A percentile compares a stretch with the other conserved stretches of the same genome.
Evolutionary conservation across 768 basidiomycete species (phyloP).

Genomic region (Mrakia hoshinonis): DNA sequence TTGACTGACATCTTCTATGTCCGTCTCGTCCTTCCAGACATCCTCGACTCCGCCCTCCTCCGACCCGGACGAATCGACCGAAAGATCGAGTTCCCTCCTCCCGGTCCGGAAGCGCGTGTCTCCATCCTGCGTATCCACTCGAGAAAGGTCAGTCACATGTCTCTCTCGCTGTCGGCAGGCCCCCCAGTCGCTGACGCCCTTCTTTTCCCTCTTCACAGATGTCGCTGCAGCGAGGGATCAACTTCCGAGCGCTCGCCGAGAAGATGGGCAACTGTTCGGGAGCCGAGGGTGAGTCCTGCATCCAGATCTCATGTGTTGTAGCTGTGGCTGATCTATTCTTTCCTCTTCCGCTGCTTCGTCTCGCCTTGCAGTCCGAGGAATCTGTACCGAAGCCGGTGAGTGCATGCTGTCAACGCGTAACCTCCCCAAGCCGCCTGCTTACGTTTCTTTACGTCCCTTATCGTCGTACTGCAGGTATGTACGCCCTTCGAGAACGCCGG

Average conservation of each 20-base stretch:
- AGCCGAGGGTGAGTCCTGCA: conserved; percentile 96
- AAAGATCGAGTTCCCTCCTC: conserved; percentile 98
- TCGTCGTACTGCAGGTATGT: conserved; percentile 60
- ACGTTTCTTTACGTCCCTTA: background rate
- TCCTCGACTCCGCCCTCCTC: conserved; percentile 83
- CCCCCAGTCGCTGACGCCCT: background rate
- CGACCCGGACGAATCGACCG: conserved; percentile 91
- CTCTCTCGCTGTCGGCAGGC: background rate
- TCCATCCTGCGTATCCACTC: conserved; percentile 96
- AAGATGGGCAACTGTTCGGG: conserved; percentile 96
- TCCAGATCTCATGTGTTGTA: conserved; percentile 51
- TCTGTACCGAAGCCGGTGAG: conserved; percentile 24
- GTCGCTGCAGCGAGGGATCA: conserved; percentile 95
- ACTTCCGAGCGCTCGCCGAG: conserved; percentile 87
- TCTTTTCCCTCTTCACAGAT: conserved; percentile 49
- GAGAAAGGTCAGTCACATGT: conserved; percentile 56
- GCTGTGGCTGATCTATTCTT: conserved; percentile 6
- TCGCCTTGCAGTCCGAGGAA: conserved; percentile 4
- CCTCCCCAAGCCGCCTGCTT: background rate
- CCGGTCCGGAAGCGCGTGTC: conserved; percentile 90
- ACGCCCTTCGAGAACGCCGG: conserved; percentile 84
- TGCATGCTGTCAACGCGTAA: background rate
- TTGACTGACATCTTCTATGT: background rate
- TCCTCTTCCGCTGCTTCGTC: background rate
- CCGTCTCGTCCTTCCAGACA: conserved; percentile 54